Evolutionary conservation across 2,329 filamentous ascomycete species (phyloP), one percentile per base, ranked within the genome.

Genomic region (Pseudocercospora fijiensis): DNA sequence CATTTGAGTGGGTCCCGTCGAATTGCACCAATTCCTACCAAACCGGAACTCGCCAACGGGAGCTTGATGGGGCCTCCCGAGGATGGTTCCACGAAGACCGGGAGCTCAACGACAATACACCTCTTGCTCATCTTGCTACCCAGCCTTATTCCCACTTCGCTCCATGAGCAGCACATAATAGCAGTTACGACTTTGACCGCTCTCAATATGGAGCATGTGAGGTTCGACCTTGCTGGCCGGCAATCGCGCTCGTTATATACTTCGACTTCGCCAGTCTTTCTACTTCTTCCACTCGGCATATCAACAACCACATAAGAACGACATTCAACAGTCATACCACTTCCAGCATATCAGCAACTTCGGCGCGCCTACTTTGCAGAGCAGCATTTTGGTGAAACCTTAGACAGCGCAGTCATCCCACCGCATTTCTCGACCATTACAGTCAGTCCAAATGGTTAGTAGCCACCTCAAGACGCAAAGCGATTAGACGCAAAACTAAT

Each of bases 161-260:
- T 27, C 41, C 16, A 61, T 28, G 37, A 61, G 20, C 22, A 28
- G 51, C 59, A 56, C 18, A 41, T 22, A 49, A 49, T 58, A 26
- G 57, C 22, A 20, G 16, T 58, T 45, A 16, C 16, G 26, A 10
- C 49, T 11, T 53, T 26, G 26, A 53, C 22, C 49, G 49, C 49
- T 13, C 49, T 53, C 22, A 53, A 26, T 28, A 53, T 28, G 26
- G 22, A 30, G 24, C 49, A 53, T 53, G 49, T 53, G 49, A 53
- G 49, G 22, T 53, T 53, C 26, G 24, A 28, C 1, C 49, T n/a
- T 27, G 16, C 49, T 53, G 16, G 24, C 26, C 24, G 28, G 49
- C 49, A 24, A 53, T 26, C 16, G 49, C 20, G 16, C 24, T 28
- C 4, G 9, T 53, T 30, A 53, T 30, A 27, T 27, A n/a, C 24